Evolutionary conservation across 1,139 yeast genomes (phyloP), one percentile per base, ranked within the genome.

Genomic region (Suhomyces terraborum): DNA sequence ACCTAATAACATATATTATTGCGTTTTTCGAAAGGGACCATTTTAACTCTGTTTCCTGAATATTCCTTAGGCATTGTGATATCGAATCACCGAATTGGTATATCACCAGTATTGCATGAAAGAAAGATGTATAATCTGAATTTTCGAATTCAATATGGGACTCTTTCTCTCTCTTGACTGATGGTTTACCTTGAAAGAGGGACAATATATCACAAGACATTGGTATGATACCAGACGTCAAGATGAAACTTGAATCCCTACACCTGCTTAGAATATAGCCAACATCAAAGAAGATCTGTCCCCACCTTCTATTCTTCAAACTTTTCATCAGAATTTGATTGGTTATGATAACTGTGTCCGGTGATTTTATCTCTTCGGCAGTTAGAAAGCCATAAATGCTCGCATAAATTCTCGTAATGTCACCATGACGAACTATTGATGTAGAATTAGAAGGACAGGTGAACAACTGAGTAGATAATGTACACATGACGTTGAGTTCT

Each of bases 141-240:
- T 83, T 83, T 56, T 93, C 98, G 57, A 86, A 93, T 56, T 91
- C 97, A 9, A 93, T 88, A 59, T 93, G 98, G 44, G 80, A 82
- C 10, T 77, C 73, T n/a, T 80, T 79, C 55, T 88, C 96, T 48
- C 98, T 73, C 50, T 74, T 77, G 54, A 88, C 66, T 0, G 86
- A 84, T 1, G 95, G 86, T 38, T 82, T 75, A 3, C 95, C 94
- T 60, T 91, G 96, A 56, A 91, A 88, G 20, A 88, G 67, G 19
- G 77, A 72, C 38, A 85, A 61, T 39, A 83, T 77, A 55, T 81
- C 93, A 47, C 83, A 80, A 3, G 82, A 77, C 62, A 75, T 63
- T 3, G 82, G 71, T 2, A 77, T 59, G 6, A 67, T 61, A 25
- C 64, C 66, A 21, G 58, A 55, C 0, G 67, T 58, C 14, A 70